Percentiles rank a stretch among this genome's conserved stretches.
phyloP scores from a whole-genome alignment of 2,329 filamentous ascomycete genomes.

The Apiospora malaysiana region DNA sequence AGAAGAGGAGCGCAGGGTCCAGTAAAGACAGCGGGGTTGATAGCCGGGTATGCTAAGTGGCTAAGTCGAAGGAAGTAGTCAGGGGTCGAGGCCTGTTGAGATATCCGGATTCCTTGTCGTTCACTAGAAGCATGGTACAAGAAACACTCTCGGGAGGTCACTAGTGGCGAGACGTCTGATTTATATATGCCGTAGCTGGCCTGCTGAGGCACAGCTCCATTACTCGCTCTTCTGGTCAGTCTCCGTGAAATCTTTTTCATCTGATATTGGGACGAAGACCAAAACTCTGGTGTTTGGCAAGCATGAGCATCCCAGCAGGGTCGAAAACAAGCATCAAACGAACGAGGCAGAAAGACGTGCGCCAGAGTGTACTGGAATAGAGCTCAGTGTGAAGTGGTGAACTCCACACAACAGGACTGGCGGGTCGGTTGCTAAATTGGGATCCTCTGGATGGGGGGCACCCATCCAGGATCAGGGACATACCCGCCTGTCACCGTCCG shows the following conservation, averaged over 20 bases:
- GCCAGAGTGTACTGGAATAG: conserved; percentile 29
- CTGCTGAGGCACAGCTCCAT: conserved; percentile 16
- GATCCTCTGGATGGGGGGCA: conserved; percentile 19
- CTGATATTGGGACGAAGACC: conserved; percentile 24
- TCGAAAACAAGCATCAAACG: conserved; percentile 55
- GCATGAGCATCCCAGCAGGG: conserved; percentile 47
- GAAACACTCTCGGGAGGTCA: conserved; percentile 11
- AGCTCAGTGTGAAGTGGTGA: conserved; percentile 20
- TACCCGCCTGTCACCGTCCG: conserved; percentile 15
- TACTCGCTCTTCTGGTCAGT: conserved; percentile 12
- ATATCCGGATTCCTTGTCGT: conserved; percentile 34
- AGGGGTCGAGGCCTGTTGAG: conserved; percentile 29
- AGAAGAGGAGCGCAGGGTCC: conserved; percentile 2
- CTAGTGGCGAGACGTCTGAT: conserved; percentile 23
- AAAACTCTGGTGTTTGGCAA: conserved; percentile 45
- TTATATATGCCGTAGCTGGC: conserved; percentile 22
- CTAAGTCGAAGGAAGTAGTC: conserved; percentile 27
- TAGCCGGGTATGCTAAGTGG: conserved; percentile 27
- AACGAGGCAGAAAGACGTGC: conserved; percentile 35
- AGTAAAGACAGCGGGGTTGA: conserved; percentile 29
- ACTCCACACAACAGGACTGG: conserved; percentile 30
- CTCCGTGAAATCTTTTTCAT: conserved; percentile 22
- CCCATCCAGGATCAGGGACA: conserved; percentile 14
- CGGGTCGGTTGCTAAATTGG: conserved; percentile 28
- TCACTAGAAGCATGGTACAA: conserved; percentile 20